Evolutionary conservation across 148 eudicot genomes (phyloP).

Genomic region (Rhododendron molle): DNA sequence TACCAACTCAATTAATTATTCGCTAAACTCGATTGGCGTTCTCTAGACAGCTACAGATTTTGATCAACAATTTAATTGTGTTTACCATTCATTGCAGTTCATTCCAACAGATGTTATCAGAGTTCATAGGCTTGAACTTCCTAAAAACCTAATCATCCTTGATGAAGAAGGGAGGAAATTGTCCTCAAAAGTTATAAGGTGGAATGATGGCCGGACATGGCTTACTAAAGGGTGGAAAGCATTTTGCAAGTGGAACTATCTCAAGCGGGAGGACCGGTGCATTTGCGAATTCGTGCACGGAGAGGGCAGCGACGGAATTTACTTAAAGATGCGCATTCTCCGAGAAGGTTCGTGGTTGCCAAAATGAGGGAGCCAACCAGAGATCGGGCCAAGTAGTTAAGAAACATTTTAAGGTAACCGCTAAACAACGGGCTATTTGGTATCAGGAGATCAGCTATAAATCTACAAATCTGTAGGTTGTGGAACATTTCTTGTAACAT

Average conservation of each 20-base stretch:
- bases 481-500: no score
- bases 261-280: constrained; percentile 21
- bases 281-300: constrained; percentile 19
- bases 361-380: background rate
- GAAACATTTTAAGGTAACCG: background rate
- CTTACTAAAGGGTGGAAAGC: constrained; percentile 12
- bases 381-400: background rate
- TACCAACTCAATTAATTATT: background rate
- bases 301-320: background rate
- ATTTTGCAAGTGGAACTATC: constrained; percentile 7
- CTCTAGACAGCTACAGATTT: background rate
- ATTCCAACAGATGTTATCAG: constrained; percentile 13
- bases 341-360: constrained; percentile 8
- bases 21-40: background rate
- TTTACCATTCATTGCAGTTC: background rate
- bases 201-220: constrained; percentile 23
- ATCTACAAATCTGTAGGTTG: no score
- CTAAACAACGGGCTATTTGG: background rate
- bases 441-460: no score
- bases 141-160: background rate
- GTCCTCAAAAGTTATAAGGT: background rate
- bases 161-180: constrained; percentile 17
- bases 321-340: background rate
- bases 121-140: constrained; percentile 7
- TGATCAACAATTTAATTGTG: background rate